phyloP scores from a whole-genome alignment of 2,329 filamentous ascomycete genomes.

The Diaporthe vaccinii region DNA sequence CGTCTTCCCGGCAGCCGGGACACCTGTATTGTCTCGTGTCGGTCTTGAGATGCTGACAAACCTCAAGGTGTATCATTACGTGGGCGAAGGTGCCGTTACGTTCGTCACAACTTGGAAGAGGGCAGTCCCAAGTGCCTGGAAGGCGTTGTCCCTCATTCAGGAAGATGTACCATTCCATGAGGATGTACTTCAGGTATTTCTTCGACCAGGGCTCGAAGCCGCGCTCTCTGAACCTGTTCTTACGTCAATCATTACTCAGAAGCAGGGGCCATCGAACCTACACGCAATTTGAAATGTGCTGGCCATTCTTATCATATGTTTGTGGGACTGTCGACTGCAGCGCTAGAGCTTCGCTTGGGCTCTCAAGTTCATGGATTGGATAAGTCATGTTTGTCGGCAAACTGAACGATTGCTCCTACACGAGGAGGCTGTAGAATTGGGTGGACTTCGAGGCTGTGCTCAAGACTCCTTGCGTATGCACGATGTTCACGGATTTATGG shows the following conservation, averaged over 20 bases:
- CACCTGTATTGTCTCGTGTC: background rate
- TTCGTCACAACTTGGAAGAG: background rate
- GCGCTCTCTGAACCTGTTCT: background rate
- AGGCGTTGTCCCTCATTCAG: background rate
- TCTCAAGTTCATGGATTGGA: too few relatives aligned
- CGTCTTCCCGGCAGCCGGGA: background rate
- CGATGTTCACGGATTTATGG: too few relatives aligned
- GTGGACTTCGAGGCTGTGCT: background rate
- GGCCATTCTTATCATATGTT: background rate
- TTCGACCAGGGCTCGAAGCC: background rate
- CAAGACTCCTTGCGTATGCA: background rate
- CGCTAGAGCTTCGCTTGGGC: background rate
- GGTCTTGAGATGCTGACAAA: background rate
- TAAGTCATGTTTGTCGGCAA: background rate
- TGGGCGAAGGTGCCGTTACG: background rate
- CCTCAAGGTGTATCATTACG: background rate
- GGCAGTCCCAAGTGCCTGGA: background rate
- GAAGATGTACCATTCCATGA: background rate
- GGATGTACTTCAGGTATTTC: background rate
- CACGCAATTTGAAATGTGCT: background rate
- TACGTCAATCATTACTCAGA: background rate
- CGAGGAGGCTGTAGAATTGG: background rate
- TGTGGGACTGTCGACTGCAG: too few relatives aligned
- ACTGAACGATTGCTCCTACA: background rate
- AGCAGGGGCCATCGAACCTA: background rate